Base-by-base conservation (phyloP, 345 rosid genomes). In the Eucalyptus victrix region DNA sequence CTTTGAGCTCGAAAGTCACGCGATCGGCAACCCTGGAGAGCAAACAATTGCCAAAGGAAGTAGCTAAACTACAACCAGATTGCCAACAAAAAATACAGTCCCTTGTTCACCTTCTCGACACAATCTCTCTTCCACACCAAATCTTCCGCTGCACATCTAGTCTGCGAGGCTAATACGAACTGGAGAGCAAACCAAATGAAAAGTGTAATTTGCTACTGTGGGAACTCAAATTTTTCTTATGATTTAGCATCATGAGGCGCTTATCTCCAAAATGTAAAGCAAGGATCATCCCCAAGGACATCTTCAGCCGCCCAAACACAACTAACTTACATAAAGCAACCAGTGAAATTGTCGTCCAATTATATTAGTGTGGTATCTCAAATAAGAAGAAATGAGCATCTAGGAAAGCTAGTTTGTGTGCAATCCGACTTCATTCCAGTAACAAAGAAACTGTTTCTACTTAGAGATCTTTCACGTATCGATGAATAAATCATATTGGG, bases 151-250 rank as follows among this genome's bases (percentile, higher is more conserved):
- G 11, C 37, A 65, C 18, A 65, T 30, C 6, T 15, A 6, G 2
- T 65, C 76, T 2, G 6, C 3, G 30, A 10, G 30, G 14, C 62
- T 24, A 56, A 56, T n/a, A 1, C 0, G 76, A 65, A 65, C 76
- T 15, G 37, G 76, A 65, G 37, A 32, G 76, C 37, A n/a, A 65
- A 65, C 76, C 76, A 65, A 65, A 14, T 65, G 4, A n/a, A 65
- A 65, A n/a, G 37, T 7, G 9, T 15, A 62, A 30, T 62, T 1
- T 4, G 15, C 14, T 2, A 8, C 2, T 4, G 1, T 1, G n/a
- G 15, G 67, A 26, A 60, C 15, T 5, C 2, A 2, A 6, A 28
- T 28, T 5, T 28, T 60, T 60, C 16, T 60, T 60, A 12, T 60
- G 7, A 60, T 49, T 60, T 60, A 1, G 67, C n/a, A 60, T 10